These are phyloP conservation scores for Poronia punctata DNA, from an alignment of 495 filamentous ascomycete species.

Conservation along the genomic window DNA sequence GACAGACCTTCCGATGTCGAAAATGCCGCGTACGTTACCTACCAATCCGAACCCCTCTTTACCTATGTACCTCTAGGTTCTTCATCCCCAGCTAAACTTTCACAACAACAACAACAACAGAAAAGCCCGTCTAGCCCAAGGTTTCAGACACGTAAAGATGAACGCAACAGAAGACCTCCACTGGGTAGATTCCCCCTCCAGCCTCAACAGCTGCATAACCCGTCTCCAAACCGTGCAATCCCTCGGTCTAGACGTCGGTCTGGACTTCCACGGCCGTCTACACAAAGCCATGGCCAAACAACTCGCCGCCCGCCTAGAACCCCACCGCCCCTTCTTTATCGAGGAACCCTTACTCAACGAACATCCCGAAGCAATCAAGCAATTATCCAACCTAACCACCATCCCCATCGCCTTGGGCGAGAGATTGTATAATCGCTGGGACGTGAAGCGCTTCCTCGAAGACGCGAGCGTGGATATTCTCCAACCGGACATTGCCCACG, in stretches of 20 bases:
- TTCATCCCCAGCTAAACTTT: background rate
- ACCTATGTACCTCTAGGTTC: no score
- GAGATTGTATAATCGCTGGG: conserved; percentile 64
- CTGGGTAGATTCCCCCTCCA: conserved; percentile 67
- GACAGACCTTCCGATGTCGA: conserved; percentile 65
- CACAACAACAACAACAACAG: conserved; percentile 14
- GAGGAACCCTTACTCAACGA: conserved; percentile 69
- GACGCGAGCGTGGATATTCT: conserved; percentile 61
- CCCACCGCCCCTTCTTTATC: conserved; percentile 64
- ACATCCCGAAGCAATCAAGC: conserved; percentile 61
- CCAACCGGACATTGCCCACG: conserved; percentile 68
- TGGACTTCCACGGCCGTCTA: conserved; percentile 71
- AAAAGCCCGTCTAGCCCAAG: conserved; percentile 57
- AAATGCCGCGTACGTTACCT: conserved; percentile 44
- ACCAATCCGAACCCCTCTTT: no score
- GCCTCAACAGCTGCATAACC: conserved; percentile 54
- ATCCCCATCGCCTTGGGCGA: conserved; percentile 69
- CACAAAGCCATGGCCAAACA: conserved; percentile 79
- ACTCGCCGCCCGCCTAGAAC: conserved; percentile 63
- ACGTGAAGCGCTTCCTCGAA: conserved; percentile 65
- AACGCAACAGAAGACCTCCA: conserved; percentile 70
- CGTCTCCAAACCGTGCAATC: conserved; percentile 62
- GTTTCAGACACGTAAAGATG: conserved; percentile 68
- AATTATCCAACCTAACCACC: conserved; percentile 51
- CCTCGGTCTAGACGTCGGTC: conserved; percentile 58